Conservation (phyloP, 2,329 filamentous ascomycete species). For the Fusarium setosum region DNA sequence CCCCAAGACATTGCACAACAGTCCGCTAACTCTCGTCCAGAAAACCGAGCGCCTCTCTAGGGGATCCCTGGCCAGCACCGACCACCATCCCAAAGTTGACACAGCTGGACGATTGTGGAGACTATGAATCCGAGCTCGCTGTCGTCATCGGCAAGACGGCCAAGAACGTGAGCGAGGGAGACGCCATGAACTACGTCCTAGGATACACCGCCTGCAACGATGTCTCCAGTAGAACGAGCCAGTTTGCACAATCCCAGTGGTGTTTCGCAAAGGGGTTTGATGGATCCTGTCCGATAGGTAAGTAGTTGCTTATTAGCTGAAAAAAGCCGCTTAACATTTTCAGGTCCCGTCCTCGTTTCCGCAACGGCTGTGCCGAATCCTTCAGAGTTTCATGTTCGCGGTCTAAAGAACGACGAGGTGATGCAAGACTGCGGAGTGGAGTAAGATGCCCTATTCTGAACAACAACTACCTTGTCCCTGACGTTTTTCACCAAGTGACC, state of each 20-base stretch:
- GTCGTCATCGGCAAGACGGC: slow-evolving; percentile 62
- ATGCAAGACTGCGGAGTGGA: slow-evolving; percentile 57
- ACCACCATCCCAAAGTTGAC: slow-evolving; percentile 62
- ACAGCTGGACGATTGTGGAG: slow-evolving; percentile 62
- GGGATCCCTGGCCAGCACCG: slow-evolving; percentile 63
- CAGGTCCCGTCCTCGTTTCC: slow-evolving; percentile 57
- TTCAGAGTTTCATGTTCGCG: slow-evolving; percentile 52
- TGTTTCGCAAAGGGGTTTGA: slow-evolving; percentile 68
- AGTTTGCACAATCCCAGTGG: slow-evolving; percentile 37
- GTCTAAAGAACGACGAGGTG: slow-evolving; percentile 62
- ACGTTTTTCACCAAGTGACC: slow-evolving; percentile 55
- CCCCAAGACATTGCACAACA: neutral
- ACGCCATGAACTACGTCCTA: slow-evolving; percentile 69
- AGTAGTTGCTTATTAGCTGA: too few species aligned
- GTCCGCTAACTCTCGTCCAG: slow-evolving; percentile 10
- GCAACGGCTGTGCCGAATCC: slow-evolving; percentile 55
- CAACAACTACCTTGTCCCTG: neutral
- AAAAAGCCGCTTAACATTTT: too few species aligned
- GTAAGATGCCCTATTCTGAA: slow-evolving; percentile 36
- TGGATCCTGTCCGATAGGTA: slow-evolving; percentile 60
- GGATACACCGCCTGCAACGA: slow-evolving; percentile 74
- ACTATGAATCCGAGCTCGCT: slow-evolving; percentile 69
- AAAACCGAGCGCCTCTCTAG: slow-evolving; percentile 65
- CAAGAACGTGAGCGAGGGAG: slow-evolving; percentile 64
- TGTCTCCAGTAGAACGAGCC: slow-evolving; percentile 55